Evolutionary conservation across 345 rosid species (phyloP).

Genomic region (Gossypium australe): DNA sequence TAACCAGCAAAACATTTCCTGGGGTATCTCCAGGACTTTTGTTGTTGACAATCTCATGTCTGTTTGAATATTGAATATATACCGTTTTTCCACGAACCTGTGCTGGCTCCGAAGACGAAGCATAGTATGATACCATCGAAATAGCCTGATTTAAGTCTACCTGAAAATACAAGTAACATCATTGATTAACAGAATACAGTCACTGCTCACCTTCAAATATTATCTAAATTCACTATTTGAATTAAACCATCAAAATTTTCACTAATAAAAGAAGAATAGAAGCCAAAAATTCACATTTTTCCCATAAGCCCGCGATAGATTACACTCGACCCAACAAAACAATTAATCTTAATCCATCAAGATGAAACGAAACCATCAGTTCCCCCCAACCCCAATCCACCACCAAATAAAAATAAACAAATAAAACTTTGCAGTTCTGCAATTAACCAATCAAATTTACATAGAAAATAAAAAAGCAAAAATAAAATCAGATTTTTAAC

Average conservation of each 20-base stretch:
- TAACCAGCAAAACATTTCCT: conserved; percentile 89
- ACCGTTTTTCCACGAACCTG: conserved; percentile 95
- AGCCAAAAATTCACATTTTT: background rate
- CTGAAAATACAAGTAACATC: conserved; percentile 30
- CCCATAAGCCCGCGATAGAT: too few species aligned
- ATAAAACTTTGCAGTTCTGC: background rate
- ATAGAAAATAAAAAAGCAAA: background rate
- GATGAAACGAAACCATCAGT: background rate
- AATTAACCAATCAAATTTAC: background rate
- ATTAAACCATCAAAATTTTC: background rate
- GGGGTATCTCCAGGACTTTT: conserved; percentile 98
- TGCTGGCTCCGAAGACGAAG: conserved; percentile 95
- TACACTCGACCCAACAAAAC: background rate
- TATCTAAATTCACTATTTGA: background rate
- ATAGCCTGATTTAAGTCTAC: conserved; percentile 88
- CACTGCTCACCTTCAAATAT: background rate
- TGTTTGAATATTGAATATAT: conserved; percentile 89
- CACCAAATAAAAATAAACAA: background rate
- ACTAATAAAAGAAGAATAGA: background rate
- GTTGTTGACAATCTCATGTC: conserved; percentile 95
- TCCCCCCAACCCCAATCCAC: background rate
- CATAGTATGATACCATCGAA: conserved; percentile 94
- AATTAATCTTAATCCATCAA: background rate
- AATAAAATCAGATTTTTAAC: background rate
- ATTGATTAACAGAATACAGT: conserved; percentile 9